phyloP scores from a whole-genome alignment of 495 filamentous ascomycete species.

The Penicillium pulvis region DNA sequence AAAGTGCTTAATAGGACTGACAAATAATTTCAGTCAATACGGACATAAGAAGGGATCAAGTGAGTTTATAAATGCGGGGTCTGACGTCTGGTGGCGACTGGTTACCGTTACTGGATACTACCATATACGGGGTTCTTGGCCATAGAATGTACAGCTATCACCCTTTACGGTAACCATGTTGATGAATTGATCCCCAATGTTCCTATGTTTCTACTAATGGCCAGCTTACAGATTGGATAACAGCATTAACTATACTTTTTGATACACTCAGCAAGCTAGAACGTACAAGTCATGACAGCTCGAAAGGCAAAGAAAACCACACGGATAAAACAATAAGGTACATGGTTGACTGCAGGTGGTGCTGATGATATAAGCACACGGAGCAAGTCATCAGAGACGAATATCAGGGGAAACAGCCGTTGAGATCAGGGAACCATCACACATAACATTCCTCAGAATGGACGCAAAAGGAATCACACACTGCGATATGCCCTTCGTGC shows the following conservation, averaged over 20 bases:
- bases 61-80: background rate
- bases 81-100: background rate
- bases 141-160: no score
- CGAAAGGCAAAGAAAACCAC: background rate
- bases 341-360: conserved; percentile 5
- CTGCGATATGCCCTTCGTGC: conserved; percentile 35
- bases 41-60: background rate
- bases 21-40: background rate
- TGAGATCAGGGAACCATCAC: conserved; percentile 15
- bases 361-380: background rate
- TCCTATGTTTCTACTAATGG: background rate
- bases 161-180: background rate
- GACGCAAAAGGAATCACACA: conserved; percentile 14
- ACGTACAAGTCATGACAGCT: background rate
- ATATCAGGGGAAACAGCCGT: conserved; percentile 10
- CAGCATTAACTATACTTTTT: background rate
- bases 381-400: background rate
- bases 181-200: background rate
- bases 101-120: background rate
- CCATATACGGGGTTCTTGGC: no score
- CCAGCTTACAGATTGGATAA: background rate
- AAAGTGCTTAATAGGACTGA: background rate
- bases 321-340: background rate
- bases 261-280: background rate
- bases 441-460: conserved; percentile 7